phyloP scores from a whole-genome alignment of 176 grass and related monocot species.

The Echinochloa phyllopogon region DNA sequence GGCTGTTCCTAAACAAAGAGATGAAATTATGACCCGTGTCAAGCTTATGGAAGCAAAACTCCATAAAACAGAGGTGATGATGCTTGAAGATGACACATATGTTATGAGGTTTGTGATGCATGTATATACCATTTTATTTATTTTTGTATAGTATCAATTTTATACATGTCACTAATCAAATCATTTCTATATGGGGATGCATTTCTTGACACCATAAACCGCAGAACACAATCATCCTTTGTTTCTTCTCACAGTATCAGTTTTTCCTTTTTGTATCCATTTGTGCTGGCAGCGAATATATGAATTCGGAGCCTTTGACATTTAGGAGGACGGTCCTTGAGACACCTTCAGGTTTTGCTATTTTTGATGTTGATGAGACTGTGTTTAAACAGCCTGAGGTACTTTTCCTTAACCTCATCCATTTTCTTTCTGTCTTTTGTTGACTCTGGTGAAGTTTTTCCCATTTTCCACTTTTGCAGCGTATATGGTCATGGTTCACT shows the following conservation, averaged over 20 bases:
- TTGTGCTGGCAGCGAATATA: background rate
- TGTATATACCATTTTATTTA: background rate
- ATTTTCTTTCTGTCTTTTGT: background rate
- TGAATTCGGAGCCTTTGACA: background rate
- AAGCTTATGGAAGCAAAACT: background rate
- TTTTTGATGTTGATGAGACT: background rate
- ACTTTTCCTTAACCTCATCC: background rate
- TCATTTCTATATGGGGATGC: background rate
- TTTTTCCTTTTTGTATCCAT: background rate
- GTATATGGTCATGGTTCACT: background rate
- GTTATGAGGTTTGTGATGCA: background rate
- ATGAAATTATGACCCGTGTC: background rate
- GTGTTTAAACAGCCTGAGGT: background rate
- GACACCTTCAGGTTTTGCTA: constrained; percentile 20
- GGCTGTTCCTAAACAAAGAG: background rate
- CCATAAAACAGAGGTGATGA: background rate
- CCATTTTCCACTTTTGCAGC: background rate
- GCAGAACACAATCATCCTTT: background rate
- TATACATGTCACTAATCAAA: too few species aligned
- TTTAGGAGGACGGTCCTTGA: constrained; percentile 5
- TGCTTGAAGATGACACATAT: background rate
- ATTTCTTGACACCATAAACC: background rate
- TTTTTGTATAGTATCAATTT: too few species aligned
- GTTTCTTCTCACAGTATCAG: background rate
- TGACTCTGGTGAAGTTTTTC: background rate